These are phyloP conservation scores for Ophiostoma ulmi DNA, from an alignment of 2,329 filamentous ascomycete species.

Conservation along the genomic window DNA sequence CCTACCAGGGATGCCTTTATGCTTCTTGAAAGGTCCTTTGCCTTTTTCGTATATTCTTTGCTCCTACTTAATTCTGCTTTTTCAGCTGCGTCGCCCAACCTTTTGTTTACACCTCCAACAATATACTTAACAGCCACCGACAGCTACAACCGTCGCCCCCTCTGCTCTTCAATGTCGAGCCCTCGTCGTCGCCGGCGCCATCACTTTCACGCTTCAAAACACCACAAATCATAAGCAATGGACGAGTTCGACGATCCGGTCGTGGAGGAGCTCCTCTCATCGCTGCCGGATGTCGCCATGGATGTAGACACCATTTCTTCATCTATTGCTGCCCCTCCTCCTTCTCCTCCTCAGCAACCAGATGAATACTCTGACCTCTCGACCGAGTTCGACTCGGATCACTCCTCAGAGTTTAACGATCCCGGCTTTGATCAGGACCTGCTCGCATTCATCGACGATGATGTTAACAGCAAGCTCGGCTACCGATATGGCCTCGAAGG, in stretches of 20 bases:
- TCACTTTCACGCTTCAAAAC: background rate
- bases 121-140: background rate
- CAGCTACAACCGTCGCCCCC: background rate
- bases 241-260: background rate
- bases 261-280: background rate
- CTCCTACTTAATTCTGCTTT: background rate
- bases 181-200: background rate
- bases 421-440: background rate
- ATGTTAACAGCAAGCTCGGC: background rate
- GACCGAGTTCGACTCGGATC: background rate
- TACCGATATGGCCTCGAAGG: background rate
- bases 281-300: background rate
- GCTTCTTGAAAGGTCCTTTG: background rate
- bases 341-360: background rate
- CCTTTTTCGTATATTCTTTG: background rate
- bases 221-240: background rate
- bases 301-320: background rate
- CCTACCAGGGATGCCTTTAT: too few relatives aligned
- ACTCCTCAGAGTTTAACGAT: background rate
- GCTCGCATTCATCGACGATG: background rate
- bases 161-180: background rate
- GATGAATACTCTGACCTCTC: background rate
- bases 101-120: background rate
- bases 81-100: too few relatives aligned
- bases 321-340: too few relatives aligned